Base-by-base conservation (phyloP, 1,284 basidiomycete genomes). In the Schizophyllum amplum region DNA sequence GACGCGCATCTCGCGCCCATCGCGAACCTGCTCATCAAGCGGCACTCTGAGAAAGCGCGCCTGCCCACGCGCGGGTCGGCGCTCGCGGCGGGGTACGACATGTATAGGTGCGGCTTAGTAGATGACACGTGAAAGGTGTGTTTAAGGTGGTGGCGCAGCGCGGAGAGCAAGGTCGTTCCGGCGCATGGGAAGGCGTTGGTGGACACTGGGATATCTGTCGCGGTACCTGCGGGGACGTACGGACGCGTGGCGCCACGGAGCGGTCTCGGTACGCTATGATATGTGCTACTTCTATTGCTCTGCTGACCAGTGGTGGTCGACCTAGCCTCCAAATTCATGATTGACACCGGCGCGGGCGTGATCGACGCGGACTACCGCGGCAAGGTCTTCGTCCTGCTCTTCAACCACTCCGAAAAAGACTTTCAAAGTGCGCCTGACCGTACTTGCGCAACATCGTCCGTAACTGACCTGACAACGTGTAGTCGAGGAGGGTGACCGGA, bases 321-420 rank as follows among this genome's bases (percentile, higher is more conserved):
- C 55, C 17, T 64, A 95, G 95, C 96, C 4, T 89, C 89, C 24
- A 99, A 99, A 71, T 94, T 93, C 72, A 93, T 94, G 80, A 98
- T 99, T 60, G 91, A 97, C 69, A 95, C 92, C 0, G 96, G 96
- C 1, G 97, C 96, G 4, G 96, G 96, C 33, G 96, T 99, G 20
- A 84, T 99, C 58, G 97, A 99, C 64, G 89, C 92, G 11, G 96
- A 99, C 70, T 99, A 99, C 71, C 83, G 97, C 46, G 96, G 97
- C 4, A 76, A 86, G 6, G 82, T 99, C 56, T 94, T 90, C 68
- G 92, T 98, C n/a, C 77, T 99, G 24, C 79, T 99, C 42, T 98
- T 96, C 82, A 99, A 99, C 70, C 82, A 90, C 58, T 88, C 88
- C 0, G 91, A 95, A 65, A 74, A 83, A 60, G 93, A 97, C 66